Evolutionary conservation across 148 eudicot genomes (phyloP).

Genomic region (Agrostemma githago): DNA sequence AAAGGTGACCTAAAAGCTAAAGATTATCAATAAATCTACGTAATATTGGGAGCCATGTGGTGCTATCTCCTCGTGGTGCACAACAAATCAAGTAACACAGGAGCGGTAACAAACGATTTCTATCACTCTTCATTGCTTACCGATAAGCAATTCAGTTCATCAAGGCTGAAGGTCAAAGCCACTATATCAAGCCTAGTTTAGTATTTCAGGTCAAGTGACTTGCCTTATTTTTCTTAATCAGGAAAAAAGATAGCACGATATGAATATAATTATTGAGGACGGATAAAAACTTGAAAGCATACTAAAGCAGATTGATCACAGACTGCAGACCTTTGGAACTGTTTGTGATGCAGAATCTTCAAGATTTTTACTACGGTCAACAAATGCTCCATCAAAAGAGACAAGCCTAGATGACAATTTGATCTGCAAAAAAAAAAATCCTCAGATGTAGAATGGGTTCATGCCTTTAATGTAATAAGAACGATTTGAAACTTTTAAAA

Average conservation of each 20-base stretch:
- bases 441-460: not conserved
- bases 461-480: not conserved
- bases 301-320: too few species aligned
- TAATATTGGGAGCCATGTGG: not conserved
- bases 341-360: constrained; percentile 25
- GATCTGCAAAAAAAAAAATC: constrained; percentile 21
- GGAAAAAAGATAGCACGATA: not conserved
- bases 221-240: not conserved
- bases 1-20: not conserved
- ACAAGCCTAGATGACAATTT: constrained; percentile 29
- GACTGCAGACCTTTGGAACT: constrained; percentile 26
- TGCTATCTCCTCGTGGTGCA: not conserved
- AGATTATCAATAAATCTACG: not conserved
- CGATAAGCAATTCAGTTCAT: not conserved
- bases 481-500: not conserved
- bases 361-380: constrained; percentile 16
- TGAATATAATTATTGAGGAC: not conserved
- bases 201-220: not conserved
- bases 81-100: not conserved
- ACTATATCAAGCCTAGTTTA: not conserved
- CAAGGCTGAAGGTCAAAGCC: not conserved
- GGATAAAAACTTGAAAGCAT: not conserved
- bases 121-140: not conserved
- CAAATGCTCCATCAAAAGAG: constrained; percentile 25
- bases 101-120: not conserved